Percentiles rank a stretch among this genome's conserved stretches.
phyloP scores from a whole-genome alignment of 1,139 yeast species.

The Scheffersomyces lignicola region DNA sequence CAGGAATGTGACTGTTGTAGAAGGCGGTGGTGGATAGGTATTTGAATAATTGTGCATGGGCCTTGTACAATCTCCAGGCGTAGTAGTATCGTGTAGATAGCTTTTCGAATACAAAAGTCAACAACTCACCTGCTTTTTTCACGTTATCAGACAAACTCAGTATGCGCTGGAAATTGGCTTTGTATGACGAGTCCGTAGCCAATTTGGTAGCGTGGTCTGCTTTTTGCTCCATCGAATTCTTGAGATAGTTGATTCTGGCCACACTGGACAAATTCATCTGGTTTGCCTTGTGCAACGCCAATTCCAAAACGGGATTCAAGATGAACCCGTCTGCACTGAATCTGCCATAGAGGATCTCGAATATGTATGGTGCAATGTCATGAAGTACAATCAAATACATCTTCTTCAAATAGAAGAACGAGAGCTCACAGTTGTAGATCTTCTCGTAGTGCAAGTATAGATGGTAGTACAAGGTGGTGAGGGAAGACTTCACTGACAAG shows the following conservation, averaged over 20 bases:
- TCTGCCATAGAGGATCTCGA: conserved; percentile 23
- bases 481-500: conserved; percentile 18
- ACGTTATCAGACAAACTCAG: conserved; percentile 9
- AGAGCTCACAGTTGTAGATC: conserved; percentile 17
- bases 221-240: conserved; percentile 15
- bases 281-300: conserved; percentile 25
- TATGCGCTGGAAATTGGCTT: conserved; percentile 10
- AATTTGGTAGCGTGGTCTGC: conserved; percentile 14
- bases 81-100: conserved; percentile 45
- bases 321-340: conserved; percentile 19
- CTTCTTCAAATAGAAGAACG: conserved; percentile 30
- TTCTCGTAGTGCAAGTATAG: conserved; percentile 34
- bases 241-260: conserved; percentile 21
- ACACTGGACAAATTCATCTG: conserved; percentile 24
- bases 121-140: conserved; percentile 10
- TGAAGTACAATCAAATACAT: conserved; percentile 20
- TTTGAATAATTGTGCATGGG: conserved; percentile 24
- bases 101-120: conserved; percentile 14
- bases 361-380: conserved; percentile 28
- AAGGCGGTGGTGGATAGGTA: conserved; percentile 19
- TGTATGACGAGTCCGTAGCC: conserved; percentile 13
- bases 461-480: conserved; percentile 28
- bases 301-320: conserved; percentile 25
- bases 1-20: conserved; percentile 13
- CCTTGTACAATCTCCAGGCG: conserved; percentile 45